Evolutionary conservation across 345 rosid genomes (phyloP), one percentile per base, ranked within the genome.

Genomic region (Pistacia vera): DNA sequence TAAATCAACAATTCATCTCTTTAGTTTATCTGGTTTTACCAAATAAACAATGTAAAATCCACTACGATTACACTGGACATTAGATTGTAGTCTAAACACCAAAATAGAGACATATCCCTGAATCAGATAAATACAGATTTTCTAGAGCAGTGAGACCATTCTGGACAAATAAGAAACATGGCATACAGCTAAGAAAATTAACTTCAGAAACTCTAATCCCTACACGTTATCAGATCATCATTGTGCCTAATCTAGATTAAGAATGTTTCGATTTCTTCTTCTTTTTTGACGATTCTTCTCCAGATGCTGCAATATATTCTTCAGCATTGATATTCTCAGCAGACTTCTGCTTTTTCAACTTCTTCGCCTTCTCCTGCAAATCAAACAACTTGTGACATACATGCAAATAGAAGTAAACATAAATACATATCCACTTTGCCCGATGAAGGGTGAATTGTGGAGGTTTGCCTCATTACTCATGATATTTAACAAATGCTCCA

Each of bases 291-390:
- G 89, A 74, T 60, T 81, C 68, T 35, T 82, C 84, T 16, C 57
- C 72, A 10, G 91, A 74, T 66, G 71, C 64, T 18, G 86, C 85
- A 75, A 91, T 88, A 74, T 81, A 95, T 6, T 83, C 86, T 78
- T 87, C 89, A 17, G 90, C 88, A 73, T 93, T 80, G 68, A 91
- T 82, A 78, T 80, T 87, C 78, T 90, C 91, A 1, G n/a, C 71
- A 11, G 81, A 71, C 72, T 87, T 90, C 75, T 79, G 79, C 85
- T 83, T 90, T 78, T 88, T 85, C 11, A 88, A 85, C 70, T 87
- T 89, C 80, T 88, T 86, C 8, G 89, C 82, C 86, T 91, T 91
- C 76, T 85, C 78, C 98, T 95, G 95, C 83, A 83, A 75, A n/a
- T 38, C 33, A 25, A 25, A 10, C 3, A 60, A 49, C 60, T 22